These are phyloP conservation scores for Volvox carteri DNA, from an alignment of 163 green algal genomes.

Conservation along the genomic window DNA sequence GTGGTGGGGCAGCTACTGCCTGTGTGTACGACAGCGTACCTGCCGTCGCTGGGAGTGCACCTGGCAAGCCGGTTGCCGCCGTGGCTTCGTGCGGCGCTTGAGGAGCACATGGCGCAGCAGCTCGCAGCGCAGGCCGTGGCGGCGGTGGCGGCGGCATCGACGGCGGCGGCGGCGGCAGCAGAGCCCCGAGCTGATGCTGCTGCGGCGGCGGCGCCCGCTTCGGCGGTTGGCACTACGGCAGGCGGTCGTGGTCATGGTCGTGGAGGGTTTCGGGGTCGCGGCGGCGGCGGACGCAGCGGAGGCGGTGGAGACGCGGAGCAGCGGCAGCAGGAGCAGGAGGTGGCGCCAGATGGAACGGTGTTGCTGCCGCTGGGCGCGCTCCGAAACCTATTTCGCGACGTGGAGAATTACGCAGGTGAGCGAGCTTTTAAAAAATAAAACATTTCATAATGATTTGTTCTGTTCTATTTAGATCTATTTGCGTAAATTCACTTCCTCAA, in stretches of 20 bases:
- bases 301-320: background rate
- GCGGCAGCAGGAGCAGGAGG: background rate
- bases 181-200: background rate
- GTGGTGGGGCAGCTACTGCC: constrained; percentile 55
- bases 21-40: background rate
- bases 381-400: constrained; percentile 54
- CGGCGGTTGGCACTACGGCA: background rate
- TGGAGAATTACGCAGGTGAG: constrained; percentile 71
- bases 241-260: background rate
- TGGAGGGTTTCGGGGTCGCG: background rate
- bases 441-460: too few relatives aligned
- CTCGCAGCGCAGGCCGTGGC: constrained; percentile 22
- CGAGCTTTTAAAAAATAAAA: too few relatives aligned
- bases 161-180: background rate
- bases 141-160: background rate
- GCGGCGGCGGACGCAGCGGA: background rate
- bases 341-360: constrained; percentile 33
- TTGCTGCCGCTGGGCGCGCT: constrained; percentile 40
- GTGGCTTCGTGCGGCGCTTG: constrained; percentile 15
- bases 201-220: background rate
- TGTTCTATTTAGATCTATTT: too few relatives aligned
- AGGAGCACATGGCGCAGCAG: background rate
- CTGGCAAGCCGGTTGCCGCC: constrained; percentile 25
- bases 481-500: too few relatives aligned
- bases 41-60: constrained; percentile 40